Base-by-base conservation (phyloP, 2,329 filamentous ascomycete genomes). In the Penicillium occitanis region DNA sequence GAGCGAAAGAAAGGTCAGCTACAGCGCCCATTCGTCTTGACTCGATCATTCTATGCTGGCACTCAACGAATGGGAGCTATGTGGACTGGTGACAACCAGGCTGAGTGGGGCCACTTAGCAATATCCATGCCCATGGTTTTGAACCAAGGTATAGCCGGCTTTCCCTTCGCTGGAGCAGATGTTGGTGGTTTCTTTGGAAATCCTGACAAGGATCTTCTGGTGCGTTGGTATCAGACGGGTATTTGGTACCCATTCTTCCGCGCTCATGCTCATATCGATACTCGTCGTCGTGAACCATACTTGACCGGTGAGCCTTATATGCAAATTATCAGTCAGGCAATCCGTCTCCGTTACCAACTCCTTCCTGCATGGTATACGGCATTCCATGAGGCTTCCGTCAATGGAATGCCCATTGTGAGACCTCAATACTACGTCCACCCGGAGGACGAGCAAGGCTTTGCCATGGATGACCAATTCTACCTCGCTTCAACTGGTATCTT, bases 41-140 rank as follows among this genome's bases (percentile, higher is more conserved):
- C 95, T 0, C 90, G 95, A 37, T 91, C 93, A 0, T 99, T 96
- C 82, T 99, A 90, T 76, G 87, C 94, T 13, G 95, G 95, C 42
- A 93, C 91, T 64, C 95, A 99, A 80, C 89, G 94, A 65, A 82
- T 92, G 50, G 92, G 92, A 69, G 94, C 95, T 67, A 97, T 97
- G 93, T 99, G 95, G 95, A 99, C 95, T 22, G 95, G 95, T 68
- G 95, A 99, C 76, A 99, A 99, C 80, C 91, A 95, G 77, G 95
- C 95, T 11, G 89, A 87, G 28, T 99, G 95, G 95, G 88, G 89
- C 19, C 93, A 98, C 74, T 86, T 99, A 17, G 91, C 88, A n/a
- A 91, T 89, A 0, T 91, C 93, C 1, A 87, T 97, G 44, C 94
- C 95, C 28, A 99, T 99, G 95, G 84, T 97, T 28, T 83, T 99